These are phyloP conservation scores for Microthlaspi erraticum DNA, from an alignment of 345 rosid species.

Conservation along the genomic window DNA sequence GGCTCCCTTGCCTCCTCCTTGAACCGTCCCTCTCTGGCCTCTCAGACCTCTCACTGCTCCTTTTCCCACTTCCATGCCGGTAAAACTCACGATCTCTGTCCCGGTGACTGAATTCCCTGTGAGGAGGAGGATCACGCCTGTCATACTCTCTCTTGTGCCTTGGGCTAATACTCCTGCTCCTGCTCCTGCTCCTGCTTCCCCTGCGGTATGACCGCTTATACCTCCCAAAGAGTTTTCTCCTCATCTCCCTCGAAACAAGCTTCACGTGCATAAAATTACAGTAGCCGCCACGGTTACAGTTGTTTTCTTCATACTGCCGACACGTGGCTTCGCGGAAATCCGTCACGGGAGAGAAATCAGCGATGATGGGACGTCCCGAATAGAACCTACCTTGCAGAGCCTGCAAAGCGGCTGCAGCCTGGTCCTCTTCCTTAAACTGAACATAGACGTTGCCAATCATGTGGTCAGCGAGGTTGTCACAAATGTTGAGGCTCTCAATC, in stretches of 20 bases:
- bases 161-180: constrained; percentile 69
- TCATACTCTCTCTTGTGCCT: constrained; percentile 57
- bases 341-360: constrained; percentile 93
- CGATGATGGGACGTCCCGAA: constrained; percentile 89
- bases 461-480: constrained; percentile 92
- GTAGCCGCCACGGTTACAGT: constrained; percentile 88
- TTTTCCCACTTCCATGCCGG: constrained; percentile 48
- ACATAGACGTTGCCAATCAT: constrained; percentile 93
- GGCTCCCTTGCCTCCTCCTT: constrained; percentile 59
- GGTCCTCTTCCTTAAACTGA: constrained; percentile 88
- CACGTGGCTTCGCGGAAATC: constrained; percentile 94
- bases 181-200: constrained; percentile 56
- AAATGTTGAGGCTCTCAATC: constrained; percentile 82
- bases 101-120: constrained; percentile 48
- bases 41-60: constrained; percentile 50
- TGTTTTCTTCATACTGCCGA: constrained; percentile 82
- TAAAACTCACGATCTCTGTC: constrained; percentile 53
- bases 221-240: constrained; percentile 78
- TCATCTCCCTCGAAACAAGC: constrained; percentile 76
- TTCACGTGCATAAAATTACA: constrained; percentile 95
- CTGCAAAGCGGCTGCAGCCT: constrained; percentile 82
- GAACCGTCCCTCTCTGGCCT: constrained; percentile 49
- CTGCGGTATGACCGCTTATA: constrained; percentile 51
- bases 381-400: constrained; percentile 82
- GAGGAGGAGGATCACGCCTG: constrained; percentile 54